phyloP scores from a whole-genome alignment of 1,284 basidiomycete species.

The Ustilago lituana region DNA sequence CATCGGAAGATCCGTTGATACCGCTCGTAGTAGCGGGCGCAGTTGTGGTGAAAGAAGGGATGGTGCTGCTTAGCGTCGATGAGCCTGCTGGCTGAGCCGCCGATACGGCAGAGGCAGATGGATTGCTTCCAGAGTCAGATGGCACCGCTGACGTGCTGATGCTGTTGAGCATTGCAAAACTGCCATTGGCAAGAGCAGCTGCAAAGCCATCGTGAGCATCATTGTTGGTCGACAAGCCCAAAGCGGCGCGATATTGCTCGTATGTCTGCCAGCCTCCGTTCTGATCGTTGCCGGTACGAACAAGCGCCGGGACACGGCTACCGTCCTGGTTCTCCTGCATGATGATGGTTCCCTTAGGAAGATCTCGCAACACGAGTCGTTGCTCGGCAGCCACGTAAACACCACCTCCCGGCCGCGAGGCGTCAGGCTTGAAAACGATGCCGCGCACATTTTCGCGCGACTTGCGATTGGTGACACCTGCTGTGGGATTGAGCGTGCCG shows the following conservation, averaged over 20 bases:
- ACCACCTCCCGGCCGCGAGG: conserved; percentile 78
- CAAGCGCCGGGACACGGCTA: conserved; percentile 45
- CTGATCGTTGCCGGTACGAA: conserved; percentile 49
- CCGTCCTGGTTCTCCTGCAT: conserved; percentile 69
- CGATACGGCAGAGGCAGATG: not conserved
- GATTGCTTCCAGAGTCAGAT: not conserved
- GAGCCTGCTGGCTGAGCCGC: not conserved
- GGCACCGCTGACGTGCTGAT: conserved; percentile 6
- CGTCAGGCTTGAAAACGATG: conserved; percentile 74
- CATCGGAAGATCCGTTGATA: not conserved
- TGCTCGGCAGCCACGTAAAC: conserved; percentile 76
- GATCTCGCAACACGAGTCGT: conserved; percentile 72
- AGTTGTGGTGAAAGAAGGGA: conserved; percentile 6
- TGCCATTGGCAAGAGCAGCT: conserved; percentile 29
- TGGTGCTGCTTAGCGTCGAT: conserved; percentile 2
- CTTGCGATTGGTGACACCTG: conserved; percentile 68
- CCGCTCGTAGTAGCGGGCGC: conserved; percentile 6
- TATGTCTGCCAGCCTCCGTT: conserved; percentile 61
- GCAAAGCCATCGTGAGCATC: conserved; percentile 27
- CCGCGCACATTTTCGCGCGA: conserved; percentile 69
- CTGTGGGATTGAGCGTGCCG: conserved; percentile 69
- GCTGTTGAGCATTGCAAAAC: conserved; percentile 40
- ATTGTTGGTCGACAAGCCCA: conserved; percentile 27
- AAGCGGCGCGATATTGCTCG: conserved; percentile 53
- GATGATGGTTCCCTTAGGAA: conserved; percentile 76